These are phyloP conservation scores for Bidens hawaiensis DNA, from an alignment of 140 eudicot species.

Conservation along the genomic window DNA sequence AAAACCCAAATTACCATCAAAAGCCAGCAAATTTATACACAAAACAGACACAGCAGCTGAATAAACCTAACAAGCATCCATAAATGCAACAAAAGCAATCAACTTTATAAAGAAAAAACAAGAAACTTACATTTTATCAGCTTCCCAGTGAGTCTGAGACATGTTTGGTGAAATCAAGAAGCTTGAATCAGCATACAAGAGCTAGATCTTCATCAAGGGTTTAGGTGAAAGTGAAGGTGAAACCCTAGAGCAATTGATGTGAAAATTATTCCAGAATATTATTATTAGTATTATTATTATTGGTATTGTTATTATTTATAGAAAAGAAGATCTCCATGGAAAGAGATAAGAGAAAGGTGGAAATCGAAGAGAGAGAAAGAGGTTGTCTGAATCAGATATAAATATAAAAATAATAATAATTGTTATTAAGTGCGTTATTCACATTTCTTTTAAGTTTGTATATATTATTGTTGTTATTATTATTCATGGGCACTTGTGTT, in stretches of 20 bases:
- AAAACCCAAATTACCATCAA: slow-evolving; percentile 10
- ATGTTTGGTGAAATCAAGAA: slow-evolving; percentile 31
- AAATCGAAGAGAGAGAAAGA: slow-evolving; percentile 13
- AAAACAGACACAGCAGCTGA: slow-evolving; percentile 2
- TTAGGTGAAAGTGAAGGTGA: slow-evolving; percentile 1
- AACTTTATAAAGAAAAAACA: background rate
- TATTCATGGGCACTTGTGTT: too few relatives aligned
- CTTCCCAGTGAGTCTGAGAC: slow-evolving; percentile 99
- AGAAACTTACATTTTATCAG: slow-evolving; percentile 80
- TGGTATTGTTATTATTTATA: too few relatives aligned
- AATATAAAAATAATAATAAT: background rate
- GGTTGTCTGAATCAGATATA: background rate
- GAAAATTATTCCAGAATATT: slow-evolving; percentile 17
- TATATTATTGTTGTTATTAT: background rate
- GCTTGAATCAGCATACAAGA: background rate
- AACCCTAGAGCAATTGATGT: slow-evolving; percentile 27
- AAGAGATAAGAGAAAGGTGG: slow-evolving; percentile 12
- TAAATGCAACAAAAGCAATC: background rate
- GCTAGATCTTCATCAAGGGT: slow-evolving; percentile 29
- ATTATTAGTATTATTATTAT: too few relatives aligned
- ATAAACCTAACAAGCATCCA: slow-evolving; percentile 2
- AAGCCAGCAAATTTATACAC: slow-evolving; percentile 1
- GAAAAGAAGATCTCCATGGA: slow-evolving; percentile 26
- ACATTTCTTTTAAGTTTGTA: background rate
- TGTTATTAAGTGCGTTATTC: slow-evolving; percentile 1